These are phyloP conservation scores for Fibroporia radiculosa DNA, from an alignment of 768 basidiomycete species.

Conservation along the genomic window DNA sequence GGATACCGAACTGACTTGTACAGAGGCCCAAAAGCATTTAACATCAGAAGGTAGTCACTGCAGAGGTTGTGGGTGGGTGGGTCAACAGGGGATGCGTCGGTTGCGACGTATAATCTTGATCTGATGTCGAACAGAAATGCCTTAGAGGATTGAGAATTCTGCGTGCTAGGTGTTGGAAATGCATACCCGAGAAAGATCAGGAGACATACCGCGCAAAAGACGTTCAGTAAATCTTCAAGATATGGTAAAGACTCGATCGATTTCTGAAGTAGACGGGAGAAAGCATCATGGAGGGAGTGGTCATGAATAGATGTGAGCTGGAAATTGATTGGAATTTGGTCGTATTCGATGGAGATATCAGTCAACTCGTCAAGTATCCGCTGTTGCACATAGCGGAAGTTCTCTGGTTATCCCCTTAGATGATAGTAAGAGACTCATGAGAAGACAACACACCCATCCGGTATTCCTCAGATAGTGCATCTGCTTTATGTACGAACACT, in stretches of 20 bases:
- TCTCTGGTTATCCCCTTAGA: constrained; percentile 48
- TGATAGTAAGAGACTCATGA: background rate
- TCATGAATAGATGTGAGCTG: constrained; percentile 92
- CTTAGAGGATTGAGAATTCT: constrained; percentile 92
- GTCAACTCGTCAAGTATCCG: constrained; percentile 75
- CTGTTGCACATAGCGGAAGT: constrained; percentile 86
- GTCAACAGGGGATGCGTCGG: constrained; percentile 89
- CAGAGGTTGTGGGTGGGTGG: constrained; percentile 82
- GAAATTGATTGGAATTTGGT: constrained; percentile 75
- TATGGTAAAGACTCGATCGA: constrained; percentile 78
- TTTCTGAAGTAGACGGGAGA: constrained; percentile 84
- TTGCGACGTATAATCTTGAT: constrained; percentile 86
- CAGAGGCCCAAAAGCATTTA: constrained; percentile 77
- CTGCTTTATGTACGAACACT: constrained; percentile 94
- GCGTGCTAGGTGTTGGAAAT: background rate
- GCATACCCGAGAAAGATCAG: background rate
- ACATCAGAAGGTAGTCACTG: constrained; percentile 84
- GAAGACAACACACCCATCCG: constrained; percentile 63
- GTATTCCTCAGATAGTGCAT: constrained; percentile 86
- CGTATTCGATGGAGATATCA: constrained; percentile 70
- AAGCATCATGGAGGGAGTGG: constrained; percentile 85
- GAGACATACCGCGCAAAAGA: constrained; percentile 63
- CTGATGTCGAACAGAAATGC: constrained; percentile 87
- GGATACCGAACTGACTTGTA: constrained; percentile 53
- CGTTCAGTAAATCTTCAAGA: constrained; percentile 81